Evolutionary conservation across 371 early-diverging fungal species (phyloP).

Genomic region (Rhizopus delemar): DNA sequence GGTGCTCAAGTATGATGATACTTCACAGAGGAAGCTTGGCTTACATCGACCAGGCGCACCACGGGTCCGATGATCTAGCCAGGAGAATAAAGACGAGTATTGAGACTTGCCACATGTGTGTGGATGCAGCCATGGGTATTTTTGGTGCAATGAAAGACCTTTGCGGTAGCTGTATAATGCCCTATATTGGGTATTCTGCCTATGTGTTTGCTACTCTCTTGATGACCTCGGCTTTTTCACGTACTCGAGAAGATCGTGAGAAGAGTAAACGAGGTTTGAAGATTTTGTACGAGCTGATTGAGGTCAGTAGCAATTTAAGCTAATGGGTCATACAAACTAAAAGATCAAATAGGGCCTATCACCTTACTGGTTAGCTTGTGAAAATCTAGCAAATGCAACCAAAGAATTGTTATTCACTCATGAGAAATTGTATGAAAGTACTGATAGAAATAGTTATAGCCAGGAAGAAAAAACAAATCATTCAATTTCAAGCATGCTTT

Average conservation of each 20-base stretch:
- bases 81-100: slow-evolving; percentile 37
- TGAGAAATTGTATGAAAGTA: slow-evolving; percentile 14
- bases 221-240: slow-evolving; percentile 49
- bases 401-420: slow-evolving; percentile 38
- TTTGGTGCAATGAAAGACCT: slow-evolving; percentile 41
- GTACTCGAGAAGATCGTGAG: slow-evolving; percentile 33
- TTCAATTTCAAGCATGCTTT: too few relatives aligned
- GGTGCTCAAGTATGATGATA: slow-evolving; percentile 42
- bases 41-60: slow-evolving; percentile 21
- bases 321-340: too few relatives aligned
- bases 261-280: slow-evolving; percentile 34
- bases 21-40: slow-evolving; percentile 49
- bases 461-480: too few relatives aligned
- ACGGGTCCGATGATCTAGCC: slow-evolving; percentile 22
- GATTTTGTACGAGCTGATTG: slow-evolving; percentile 29
- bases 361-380: slow-evolving; percentile 51
- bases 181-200: slow-evolving; percentile 48
- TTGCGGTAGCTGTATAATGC: slow-evolving; percentile 35
- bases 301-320: slow-evolving; percentile 5
- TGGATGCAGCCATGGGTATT: slow-evolving; percentile 39
- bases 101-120: slow-evolving; percentile 36
- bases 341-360: slow-evolving; percentile 12
- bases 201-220: slow-evolving; percentile 49
- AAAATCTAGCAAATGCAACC: slow-evolving; percentile 41
- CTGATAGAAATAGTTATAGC: background rate